Base-by-base conservation (phyloP, 164 flowering plant species). In the Santalum album region DNA sequence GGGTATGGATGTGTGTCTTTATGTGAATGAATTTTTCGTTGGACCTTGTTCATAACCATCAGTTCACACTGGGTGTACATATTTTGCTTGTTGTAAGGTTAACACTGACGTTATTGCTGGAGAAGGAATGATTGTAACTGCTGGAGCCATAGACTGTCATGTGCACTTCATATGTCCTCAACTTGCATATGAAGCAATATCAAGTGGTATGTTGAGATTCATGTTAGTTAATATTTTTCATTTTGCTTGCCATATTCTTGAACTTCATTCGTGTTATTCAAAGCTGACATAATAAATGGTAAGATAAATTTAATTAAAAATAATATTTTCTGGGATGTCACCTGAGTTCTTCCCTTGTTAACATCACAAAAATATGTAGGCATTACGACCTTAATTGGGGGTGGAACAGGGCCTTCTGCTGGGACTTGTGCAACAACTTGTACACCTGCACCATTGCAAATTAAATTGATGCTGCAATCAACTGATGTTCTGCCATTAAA, bases 81-180 rank as follows among this genome's bases (percentile, higher is more conserved):
- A 46, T 46, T 1, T 46, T 38, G 9, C 14, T 9, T 38, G 57
- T 44, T 49, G 53, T 64, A 64, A 94, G 99, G 96, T 71, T 51
- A 87, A 71, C 63, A 94, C 96, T 29, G 97, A 90, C 77, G 96
- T 82, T 63, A 86, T 94, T 62, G 89, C 92, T 48, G 97, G 90
- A 52, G 99, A 90, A 77, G 92, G 95, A 52, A 68, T 77, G 83
- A 83, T 94, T 42, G 67, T 90, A 50, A 94, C 97, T 47, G 97
- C 99, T 44, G 99, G 99, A 27, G 99, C 83, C 49, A 87, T 94
- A 61, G 99, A 94, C 62, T 85, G 97, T 69, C 97, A 94, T 69
- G 96, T 94, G 57, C 99, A 94, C 62, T 90, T 87, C 63, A 90
- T 94, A 58, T 94, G 99, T 64, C 99, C 99, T 49, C 97, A 94